Evolutionary conservation across 768 basidiomycete genomes (phyloP).

Genomic region (Mrakia blollopis): DNA sequence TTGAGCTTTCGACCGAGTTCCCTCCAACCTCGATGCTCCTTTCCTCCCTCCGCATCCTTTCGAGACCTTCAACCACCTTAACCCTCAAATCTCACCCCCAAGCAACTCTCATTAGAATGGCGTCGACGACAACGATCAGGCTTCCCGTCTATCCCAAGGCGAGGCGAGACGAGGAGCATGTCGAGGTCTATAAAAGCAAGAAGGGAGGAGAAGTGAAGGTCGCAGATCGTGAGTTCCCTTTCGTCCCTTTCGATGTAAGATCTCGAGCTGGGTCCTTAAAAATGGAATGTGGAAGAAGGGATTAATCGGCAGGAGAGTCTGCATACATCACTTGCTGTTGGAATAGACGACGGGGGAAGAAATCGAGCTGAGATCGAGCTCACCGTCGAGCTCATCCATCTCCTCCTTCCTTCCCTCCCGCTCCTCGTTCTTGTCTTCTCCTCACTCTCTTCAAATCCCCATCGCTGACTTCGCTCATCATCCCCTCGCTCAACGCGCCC

Average conservation of each 20-base stretch:
- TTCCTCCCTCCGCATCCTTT: not conserved
- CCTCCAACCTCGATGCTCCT: not conserved
- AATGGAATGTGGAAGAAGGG: not conserved
- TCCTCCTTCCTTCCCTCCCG: no score
- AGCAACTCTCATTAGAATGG: not conserved
- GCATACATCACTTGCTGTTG: not conserved
- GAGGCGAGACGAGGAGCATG: conserved; percentile 55
- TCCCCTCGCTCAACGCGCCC: no score
- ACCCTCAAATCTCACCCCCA: not conserved
- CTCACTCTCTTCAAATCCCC: not conserved
- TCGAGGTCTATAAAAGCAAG: conserved; percentile 65
- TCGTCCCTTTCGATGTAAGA: not conserved
- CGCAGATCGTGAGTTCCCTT: conserved; percentile 19
- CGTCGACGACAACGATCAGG: not conserved
- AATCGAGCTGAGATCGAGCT: not conserved
- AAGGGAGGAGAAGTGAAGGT: conserved; percentile 59
- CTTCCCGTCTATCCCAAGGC: conserved; percentile 55
- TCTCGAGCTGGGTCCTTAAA: not conserved
- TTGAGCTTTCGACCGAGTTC: no score
- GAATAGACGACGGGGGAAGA: not conserved
- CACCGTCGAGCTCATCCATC: not conserved
- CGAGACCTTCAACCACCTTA: not conserved
- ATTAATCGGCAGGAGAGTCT: not conserved
- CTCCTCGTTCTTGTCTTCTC: not conserved
- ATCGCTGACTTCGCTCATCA: not conserved